A percentile compares a stretch with the other conserved stretches of the same genome.
Evolutionary conservation across 2,329 filamentous ascomycete genomes (phyloP).

Genomic region (Dactylellina sp.): DNA sequence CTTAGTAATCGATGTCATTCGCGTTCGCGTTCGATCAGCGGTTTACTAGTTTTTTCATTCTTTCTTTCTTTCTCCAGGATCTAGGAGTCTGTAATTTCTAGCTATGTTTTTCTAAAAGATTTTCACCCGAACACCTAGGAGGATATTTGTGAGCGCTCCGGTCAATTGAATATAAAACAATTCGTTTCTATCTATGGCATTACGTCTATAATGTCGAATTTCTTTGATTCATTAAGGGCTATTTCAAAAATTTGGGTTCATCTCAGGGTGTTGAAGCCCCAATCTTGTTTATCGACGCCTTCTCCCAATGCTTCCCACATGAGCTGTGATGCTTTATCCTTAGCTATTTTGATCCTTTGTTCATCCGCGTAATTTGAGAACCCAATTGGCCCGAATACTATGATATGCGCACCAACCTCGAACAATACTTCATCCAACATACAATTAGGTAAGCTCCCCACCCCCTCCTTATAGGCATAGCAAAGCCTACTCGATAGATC

Average conservation of each 20-base stretch:
- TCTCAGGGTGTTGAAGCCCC: constrained; percentile 22
- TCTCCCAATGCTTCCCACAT: constrained; percentile 40
- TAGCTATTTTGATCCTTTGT: constrained; percentile 29
- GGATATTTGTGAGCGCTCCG: too few relatives aligned
- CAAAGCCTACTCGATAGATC: constrained; percentile 23
- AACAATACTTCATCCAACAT: constrained; percentile 47
- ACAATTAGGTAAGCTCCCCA: background rate
- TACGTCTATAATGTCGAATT: too few relatives aligned
- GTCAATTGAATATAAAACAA: too few relatives aligned
- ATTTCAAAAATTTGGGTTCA: background rate
- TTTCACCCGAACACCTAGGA: too few relatives aligned
- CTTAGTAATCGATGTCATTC: constrained; percentile 19
- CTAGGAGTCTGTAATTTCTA: too few relatives aligned
- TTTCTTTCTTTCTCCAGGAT: too few relatives aligned
- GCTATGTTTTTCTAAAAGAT: too few relatives aligned
- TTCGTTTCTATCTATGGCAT: too few relatives aligned
- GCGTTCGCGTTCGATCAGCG: too few relatives aligned
- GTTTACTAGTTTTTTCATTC: too few relatives aligned
- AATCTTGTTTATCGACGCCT: constrained; percentile 26
- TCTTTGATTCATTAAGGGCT: too few relatives aligned
- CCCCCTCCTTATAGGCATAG: constrained; percentile 21
- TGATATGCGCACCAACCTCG: constrained; percentile 35
- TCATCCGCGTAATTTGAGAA: constrained; percentile 30
- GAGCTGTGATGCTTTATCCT: constrained; percentile 37
- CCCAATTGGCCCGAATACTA: constrained; percentile 35